Conservation (phyloP, 257 asterid genomes). For the Echites panduratus region DNA sequence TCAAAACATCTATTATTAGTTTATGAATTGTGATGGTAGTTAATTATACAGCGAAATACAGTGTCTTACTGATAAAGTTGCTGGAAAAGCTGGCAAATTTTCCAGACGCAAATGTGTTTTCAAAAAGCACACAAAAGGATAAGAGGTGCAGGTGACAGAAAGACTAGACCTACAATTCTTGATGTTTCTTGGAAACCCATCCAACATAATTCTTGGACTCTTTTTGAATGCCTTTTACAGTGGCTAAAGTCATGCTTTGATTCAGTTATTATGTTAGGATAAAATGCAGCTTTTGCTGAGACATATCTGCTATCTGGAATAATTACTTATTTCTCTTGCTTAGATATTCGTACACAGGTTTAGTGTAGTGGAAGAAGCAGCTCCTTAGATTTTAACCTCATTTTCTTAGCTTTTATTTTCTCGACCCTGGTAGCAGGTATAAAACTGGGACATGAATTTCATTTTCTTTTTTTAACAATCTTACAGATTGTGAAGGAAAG, state of each 20-base stretch:
- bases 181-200: neutral
- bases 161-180: neutral
- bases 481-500: slow-evolving; percentile 30
- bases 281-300: neutral
- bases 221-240: neutral
- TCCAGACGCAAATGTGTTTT: neutral
- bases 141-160: neutral
- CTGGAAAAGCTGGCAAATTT: neutral
- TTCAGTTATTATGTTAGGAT: neutral
- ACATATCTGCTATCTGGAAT: neutral
- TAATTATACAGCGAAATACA: too few relatives aligned
- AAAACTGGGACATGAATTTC: slow-evolving; percentile 10
- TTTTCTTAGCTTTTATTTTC: neutral
- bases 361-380: neutral
- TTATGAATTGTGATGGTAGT: neutral
- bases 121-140: neutral
- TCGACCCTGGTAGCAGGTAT: neutral
- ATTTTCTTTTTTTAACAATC: slow-evolving; percentile 16
- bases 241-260: neutral
- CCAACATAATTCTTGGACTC: neutral
- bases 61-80: neutral
- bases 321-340: neutral
- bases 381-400: neutral
- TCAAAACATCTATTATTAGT: too few relatives aligned
- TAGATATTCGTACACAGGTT: neutral